Conservation (phyloP, 2,329 filamentous ascomycete species). For the Aspergillus ochraceus region DNA sequence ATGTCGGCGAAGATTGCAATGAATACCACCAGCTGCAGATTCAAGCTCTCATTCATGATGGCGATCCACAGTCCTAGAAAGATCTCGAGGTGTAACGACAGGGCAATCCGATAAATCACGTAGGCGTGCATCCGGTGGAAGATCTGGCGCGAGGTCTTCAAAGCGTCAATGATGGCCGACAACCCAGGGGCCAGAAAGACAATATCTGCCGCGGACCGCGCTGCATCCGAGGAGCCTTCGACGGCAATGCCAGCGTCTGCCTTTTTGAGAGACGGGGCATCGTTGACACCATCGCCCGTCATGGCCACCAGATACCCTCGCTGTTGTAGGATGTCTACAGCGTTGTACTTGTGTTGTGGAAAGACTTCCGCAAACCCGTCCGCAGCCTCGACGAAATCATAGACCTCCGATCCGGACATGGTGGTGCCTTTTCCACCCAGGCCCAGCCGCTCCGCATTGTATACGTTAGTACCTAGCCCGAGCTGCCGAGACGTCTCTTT, state of each 20-base stretch:
- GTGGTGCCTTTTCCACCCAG: slow-evolving; percentile 87
- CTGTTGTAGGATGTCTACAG: slow-evolving; percentile 90
- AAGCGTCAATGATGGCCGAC: slow-evolving; percentile 86
- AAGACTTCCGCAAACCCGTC: slow-evolving; percentile 95
- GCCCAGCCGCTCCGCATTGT: slow-evolving; percentile 89
- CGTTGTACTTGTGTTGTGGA: slow-evolving; percentile 93
- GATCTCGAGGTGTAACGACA: slow-evolving; percentile 88
- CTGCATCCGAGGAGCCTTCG: slow-evolving; percentile 87
- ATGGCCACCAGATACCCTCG: slow-evolving; percentile 92
- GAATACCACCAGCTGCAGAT: slow-evolving; percentile 87
- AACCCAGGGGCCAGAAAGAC: slow-evolving; percentile 91
- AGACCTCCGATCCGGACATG: slow-evolving; percentile 91
- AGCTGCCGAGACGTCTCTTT: slow-evolving; percentile 89
- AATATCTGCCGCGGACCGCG: slow-evolving; percentile 87
- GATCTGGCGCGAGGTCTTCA: slow-evolving; percentile 91
- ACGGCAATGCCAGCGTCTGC: slow-evolving; percentile 96
- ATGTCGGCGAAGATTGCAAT: slow-evolving; percentile 94
- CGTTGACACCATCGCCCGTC: slow-evolving; percentile 95
- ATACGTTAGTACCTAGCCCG: slow-evolving; percentile 88
- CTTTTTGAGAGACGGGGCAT: slow-evolving; percentile 89
- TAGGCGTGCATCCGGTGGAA: slow-evolving; percentile 98
- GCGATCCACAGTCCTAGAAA: slow-evolving; percentile 91
- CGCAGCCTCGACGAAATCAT: slow-evolving; percentile 92
- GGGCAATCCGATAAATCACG: slow-evolving; percentile 90
- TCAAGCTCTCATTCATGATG: slow-evolving; percentile 79